Base-by-base conservation (phyloP, 305 asterid genomes). In the Plantago coronopus region DNA sequence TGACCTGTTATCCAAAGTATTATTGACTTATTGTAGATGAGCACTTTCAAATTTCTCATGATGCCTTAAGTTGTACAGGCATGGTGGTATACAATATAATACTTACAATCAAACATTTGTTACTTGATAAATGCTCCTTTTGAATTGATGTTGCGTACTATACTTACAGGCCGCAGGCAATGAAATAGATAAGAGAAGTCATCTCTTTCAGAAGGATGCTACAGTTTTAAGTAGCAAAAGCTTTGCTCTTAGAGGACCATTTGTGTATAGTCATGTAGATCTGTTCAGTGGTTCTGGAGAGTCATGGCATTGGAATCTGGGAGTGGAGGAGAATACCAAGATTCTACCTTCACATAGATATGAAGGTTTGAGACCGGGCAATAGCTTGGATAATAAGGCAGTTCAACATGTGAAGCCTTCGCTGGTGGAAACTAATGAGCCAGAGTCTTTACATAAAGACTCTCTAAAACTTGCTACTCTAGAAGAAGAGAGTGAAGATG, bases 251-350 rank as follows among this genome's bases (percentile, higher is more conserved):
- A 56, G 72, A 59, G 91, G 88, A 63, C 87, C 91, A 69, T 82
- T 85, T 69, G 87, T 79, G 23, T 81, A 65, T 83, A 88, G 96
- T 68, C 84, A 81, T 76, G 70, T 85, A 54, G 97, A 93, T 81
- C 91, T 93, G 69, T 93, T 93, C 79, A 81, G 89, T 74, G 97
- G 97, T 63, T 87, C 86, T 69, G 99, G 97, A 70, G 99, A 87
- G 76, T 81, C 88, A 67, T 89, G 94, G 99, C 87, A 79, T 64
- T 86, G 96, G 95, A 83, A 72, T 72, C 69, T 91, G 72, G 88
- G 81, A 71, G 68, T 76, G 74, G 87, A 89, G 63, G 88, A 74
- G 66, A 80, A 60, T 63, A 69, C 74, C 62, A 68, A 66, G 62
- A 49, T 59, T 59, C 54, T 70, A 61, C 63, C 73, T 71, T 74